Evolutionary conservation across 257 asterid species (phyloP).

Genomic region (Salvia hispanica): DNA sequence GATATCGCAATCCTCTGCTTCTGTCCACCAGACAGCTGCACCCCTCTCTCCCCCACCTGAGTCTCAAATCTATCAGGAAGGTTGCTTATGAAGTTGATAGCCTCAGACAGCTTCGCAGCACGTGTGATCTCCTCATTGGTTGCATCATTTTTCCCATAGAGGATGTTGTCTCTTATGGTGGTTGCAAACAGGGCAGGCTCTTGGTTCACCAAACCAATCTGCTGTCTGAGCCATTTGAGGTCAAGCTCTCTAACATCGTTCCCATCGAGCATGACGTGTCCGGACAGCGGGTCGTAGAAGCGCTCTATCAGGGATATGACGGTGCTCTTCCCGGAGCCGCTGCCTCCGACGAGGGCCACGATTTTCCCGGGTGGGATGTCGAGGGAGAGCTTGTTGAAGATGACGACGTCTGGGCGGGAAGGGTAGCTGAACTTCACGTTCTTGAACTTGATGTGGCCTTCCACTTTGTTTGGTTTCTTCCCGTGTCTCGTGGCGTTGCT

Average conservation of each 20-base stretch:
- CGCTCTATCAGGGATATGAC: slow-evolving; percentile 91
- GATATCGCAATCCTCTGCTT: slow-evolving; percentile 93
- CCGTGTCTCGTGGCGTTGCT: slow-evolving; percentile 50
- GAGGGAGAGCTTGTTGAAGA: slow-evolving; percentile 64
- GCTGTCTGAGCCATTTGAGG: slow-evolving; percentile 81
- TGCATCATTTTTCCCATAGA: slow-evolving; percentile 83
- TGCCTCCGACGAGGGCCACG: slow-evolving; percentile 94
- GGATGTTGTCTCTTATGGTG: slow-evolving; percentile 77
- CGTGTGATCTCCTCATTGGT: slow-evolving; percentile 68
- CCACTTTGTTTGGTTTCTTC: slow-evolving; percentile 56
- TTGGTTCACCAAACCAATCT: slow-evolving; percentile 89
- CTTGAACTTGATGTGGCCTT: slow-evolving; percentile 79
- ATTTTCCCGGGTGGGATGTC: slow-evolving; percentile 89
- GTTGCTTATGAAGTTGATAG: slow-evolving; percentile 77
- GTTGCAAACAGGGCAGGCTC: slow-evolving; percentile 96
- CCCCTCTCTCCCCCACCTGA: slow-evolving; percentile 99
- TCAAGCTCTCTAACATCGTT: slow-evolving; percentile 62
- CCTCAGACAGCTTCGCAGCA: slow-evolving; percentile 87
- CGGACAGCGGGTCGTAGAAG: slow-evolving; percentile 76
- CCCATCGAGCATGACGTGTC: slow-evolving; percentile 72
- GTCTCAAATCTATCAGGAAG: slow-evolving; percentile 90
- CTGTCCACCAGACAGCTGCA: slow-evolving; percentile 98
- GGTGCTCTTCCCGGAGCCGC: slow-evolving; percentile 98
- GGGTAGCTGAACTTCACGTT: slow-evolving; percentile 81
- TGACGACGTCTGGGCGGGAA: slow-evolving; percentile 75